A percentile compares a stretch with the other conserved stretches of the same genome.
Conservation (phyloP, 176 grass and related monocot species). For the Rhipidocladum racemiflorum region DNA sequence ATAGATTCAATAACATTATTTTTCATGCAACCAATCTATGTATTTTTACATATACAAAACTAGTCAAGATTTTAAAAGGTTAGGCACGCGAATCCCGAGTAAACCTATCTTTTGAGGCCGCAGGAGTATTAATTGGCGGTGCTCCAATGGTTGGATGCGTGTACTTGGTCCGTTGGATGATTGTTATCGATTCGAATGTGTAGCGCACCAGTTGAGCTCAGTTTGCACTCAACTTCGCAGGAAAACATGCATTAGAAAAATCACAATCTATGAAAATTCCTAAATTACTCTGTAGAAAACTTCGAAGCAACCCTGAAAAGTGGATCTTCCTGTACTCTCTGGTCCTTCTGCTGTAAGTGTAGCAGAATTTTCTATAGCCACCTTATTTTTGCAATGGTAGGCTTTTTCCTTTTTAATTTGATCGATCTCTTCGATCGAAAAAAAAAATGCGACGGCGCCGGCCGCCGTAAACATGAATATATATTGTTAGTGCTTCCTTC, state of each 20-base stretch:
- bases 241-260: neutral
- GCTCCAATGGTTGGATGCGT: no score
- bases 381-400: neutral
- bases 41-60: no score
- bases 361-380: slow-evolving; percentile 4
- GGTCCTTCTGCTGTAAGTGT: neutral
- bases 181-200: no score
- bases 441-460: slow-evolving; percentile 23
- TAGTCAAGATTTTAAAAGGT: no score
- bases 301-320: slow-evolving; percentile 1
- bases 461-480: slow-evolving; percentile 20
- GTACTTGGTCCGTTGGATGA: no score
- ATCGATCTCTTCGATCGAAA: neutral
- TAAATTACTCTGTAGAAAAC: neutral
- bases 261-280: neutral
- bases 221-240: neutral
- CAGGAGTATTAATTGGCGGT: no score
- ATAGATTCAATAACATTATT: no score
- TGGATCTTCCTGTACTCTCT: slow-evolving; percentile 9
- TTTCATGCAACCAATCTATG: no score
- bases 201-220: no score
- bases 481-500: slow-evolving; percentile 35
- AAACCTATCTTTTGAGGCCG: no score
- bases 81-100: no score
- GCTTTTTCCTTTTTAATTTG: neutral